Conservation (phyloP, 257 asterid genomes). For the Solanum ossicruentum region DNA sequence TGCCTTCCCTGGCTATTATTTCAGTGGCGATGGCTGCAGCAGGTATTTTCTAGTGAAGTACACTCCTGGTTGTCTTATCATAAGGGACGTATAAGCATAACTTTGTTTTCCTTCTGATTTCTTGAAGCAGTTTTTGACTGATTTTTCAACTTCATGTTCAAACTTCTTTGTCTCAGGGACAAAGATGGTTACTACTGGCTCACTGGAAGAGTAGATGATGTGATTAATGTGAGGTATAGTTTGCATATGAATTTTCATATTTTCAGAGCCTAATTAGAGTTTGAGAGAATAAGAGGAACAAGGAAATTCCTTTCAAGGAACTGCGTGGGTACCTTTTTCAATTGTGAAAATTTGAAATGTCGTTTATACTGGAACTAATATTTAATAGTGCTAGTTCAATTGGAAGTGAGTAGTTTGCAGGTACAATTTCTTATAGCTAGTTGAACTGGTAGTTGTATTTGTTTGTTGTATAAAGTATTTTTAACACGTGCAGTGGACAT, state of each 20-base stretch:
- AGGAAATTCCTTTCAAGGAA: not conserved
- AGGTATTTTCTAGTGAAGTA: constrained; percentile 37
- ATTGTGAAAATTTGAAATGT: not conserved
- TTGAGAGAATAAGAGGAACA: not conserved
- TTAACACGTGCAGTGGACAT: constrained; percentile 52
- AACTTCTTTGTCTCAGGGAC: constrained; percentile 40
- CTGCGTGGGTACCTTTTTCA: not conserved
- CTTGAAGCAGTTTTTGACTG: not conserved
- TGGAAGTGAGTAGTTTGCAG: not conserved
- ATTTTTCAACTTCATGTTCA: not conserved
- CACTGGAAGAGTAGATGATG: constrained; percentile 99
- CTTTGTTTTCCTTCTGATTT: not conserved
- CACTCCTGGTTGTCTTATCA: not conserved
- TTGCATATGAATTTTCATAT: not conserved
- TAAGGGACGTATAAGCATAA: not conserved
- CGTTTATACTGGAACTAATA: not conserved
- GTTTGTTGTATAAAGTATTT: not conserved
- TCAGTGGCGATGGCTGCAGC: constrained; percentile 98
- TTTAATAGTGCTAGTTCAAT: not conserved
- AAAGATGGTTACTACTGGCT: constrained; percentile 98
- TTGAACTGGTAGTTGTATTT: not conserved
- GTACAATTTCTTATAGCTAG: not conserved
- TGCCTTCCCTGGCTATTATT: constrained; percentile 98
- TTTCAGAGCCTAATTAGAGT: not conserved
- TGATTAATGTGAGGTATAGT: constrained; percentile 83